Evolutionary conservation across 1,139 yeast genomes (phyloP).

Genomic region (Taiozyma sp.): DNA sequence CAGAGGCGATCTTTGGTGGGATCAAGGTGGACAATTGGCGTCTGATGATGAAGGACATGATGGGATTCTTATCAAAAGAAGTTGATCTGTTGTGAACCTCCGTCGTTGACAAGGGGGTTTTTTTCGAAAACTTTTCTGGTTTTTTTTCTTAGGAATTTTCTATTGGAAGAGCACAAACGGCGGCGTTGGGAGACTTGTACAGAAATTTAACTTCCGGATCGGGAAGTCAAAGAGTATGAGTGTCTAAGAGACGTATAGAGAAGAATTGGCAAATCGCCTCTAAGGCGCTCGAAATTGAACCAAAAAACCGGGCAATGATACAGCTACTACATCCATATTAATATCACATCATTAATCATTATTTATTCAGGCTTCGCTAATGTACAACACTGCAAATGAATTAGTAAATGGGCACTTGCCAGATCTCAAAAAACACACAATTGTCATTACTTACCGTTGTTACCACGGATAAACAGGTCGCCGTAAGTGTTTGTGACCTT

Average conservation of each 20-base stretch:
- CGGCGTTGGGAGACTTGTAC: slow-evolving; percentile 9
- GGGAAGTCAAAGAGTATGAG: slow-evolving; percentile 4
- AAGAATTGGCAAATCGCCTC: background rate
- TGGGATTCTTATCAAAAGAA: slow-evolving; percentile 3
- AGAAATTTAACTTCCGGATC: slow-evolving; percentile 11
- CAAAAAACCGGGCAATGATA: background rate
- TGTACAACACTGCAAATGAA: background rate
- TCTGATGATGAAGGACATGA: slow-evolving; percentile 83
- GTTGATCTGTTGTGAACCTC: background rate
- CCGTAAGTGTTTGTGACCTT: slow-evolving; percentile 59
- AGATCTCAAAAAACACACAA: background rate
- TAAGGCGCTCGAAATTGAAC: background rate
- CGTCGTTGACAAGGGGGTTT: background rate
- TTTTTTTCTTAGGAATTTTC: slow-evolving; percentile 4
- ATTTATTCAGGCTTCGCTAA: background rate
- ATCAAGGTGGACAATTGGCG: slow-evolving; percentile 94
- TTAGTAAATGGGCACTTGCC: background rate
- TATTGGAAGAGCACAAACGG: slow-evolving; percentile 18
- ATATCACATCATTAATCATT: background rate
- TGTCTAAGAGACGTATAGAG: background rate
- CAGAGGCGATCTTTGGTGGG: slow-evolving; percentile 98
- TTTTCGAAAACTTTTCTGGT: background rate
- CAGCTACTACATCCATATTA: background rate
- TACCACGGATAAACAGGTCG: slow-evolving; percentile 93
- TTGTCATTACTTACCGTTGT: slow-evolving; percentile 63